phyloP scores from a whole-genome alignment of 2,329 filamentous ascomycete genomes.

The Hortaea sp. region DNA sequence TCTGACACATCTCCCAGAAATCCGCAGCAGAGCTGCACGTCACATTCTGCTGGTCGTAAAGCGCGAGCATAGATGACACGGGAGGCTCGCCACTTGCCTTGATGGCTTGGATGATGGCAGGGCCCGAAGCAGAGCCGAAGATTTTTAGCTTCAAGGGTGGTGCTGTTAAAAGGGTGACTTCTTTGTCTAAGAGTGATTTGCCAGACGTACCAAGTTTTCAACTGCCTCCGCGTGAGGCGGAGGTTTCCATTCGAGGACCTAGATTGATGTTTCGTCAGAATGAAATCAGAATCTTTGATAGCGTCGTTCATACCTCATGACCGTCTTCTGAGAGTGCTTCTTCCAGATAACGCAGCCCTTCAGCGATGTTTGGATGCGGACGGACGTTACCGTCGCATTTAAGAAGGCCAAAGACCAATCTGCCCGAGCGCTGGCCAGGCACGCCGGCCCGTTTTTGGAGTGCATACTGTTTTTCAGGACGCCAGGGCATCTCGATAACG shows the following conservation, averaged over 20 bases:
- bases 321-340: constrained; percentile 6
- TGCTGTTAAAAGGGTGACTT: too few species aligned
- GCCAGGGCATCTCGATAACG: constrained; percentile 12
- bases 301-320: constrained; percentile 4
- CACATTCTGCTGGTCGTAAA: constrained; percentile 8
- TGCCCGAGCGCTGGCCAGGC: constrained; percentile 3
- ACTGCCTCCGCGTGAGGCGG: constrained; percentile 10
- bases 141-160: constrained; percentile 5
- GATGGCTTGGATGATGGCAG: constrained; percentile 8
- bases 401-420: constrained; percentile 13
- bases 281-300: not conserved
- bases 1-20: constrained; percentile 13
- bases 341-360: not conserved
- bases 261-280: not conserved
- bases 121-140: constrained; percentile 10
- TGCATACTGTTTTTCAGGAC: constrained; percentile 7
- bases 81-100: constrained; percentile 14
- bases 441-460: not conserved
- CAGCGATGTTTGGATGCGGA: not conserved
- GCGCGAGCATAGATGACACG: constrained; percentile 7
- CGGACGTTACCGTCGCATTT: constrained; percentile 2
- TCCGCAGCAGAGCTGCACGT: constrained; percentile 4
- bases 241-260: constrained; percentile 11
- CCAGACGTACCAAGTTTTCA: constrained; percentile 4
- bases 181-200: not conserved